A percentile compares a stretch with the other conserved stretches of the same genome.
Conservation (phyloP, 345 rosid species). For the Rhizophora apiculata region DNA sequence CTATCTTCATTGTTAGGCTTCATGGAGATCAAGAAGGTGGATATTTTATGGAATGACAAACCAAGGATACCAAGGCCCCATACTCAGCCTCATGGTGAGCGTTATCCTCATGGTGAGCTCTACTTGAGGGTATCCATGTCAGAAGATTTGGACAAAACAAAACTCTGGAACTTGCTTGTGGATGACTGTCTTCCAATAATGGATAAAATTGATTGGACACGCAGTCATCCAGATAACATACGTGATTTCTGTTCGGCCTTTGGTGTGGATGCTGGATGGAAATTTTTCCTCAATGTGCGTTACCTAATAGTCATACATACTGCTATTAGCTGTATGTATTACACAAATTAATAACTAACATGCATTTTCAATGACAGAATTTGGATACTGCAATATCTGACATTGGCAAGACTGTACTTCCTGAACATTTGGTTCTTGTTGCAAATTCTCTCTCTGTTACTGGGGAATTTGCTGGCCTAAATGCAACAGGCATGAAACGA, state of each 20-base stretch:
- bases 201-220: conserved; percentile 79
- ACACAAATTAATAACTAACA: neutral
- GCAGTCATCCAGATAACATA: conserved; percentile 87
- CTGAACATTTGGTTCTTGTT: conserved; percentile 61
- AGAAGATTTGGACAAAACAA: conserved; percentile 38
- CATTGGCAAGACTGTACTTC: conserved; percentile 66
- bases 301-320: conserved; percentile 3
- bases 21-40: conserved; percentile 69
- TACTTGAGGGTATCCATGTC: conserved; percentile 68
- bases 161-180: conserved; percentile 60
- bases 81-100: conserved; percentile 49
- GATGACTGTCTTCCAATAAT: conserved; percentile 58
- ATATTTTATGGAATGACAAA: conserved; percentile 68
- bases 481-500: conserved; percentile 60
- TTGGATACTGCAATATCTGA: conserved; percentile 77
- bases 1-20: conserved; percentile 46
- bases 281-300: conserved; percentile 60
- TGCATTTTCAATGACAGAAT: conserved; percentile 41
- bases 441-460: conserved; percentile 69
- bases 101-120: conserved; percentile 53
- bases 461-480: conserved; percentile 88
- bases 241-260: conserved; percentile 59
- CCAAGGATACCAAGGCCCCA: conserved; percentile 35
- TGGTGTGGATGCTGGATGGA: conserved; percentile 78
- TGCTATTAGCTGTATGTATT: neutral